phyloP scores from a whole-genome alignment of 1,284 basidiomycete species.

The Rhodotorula sp. region DNA sequence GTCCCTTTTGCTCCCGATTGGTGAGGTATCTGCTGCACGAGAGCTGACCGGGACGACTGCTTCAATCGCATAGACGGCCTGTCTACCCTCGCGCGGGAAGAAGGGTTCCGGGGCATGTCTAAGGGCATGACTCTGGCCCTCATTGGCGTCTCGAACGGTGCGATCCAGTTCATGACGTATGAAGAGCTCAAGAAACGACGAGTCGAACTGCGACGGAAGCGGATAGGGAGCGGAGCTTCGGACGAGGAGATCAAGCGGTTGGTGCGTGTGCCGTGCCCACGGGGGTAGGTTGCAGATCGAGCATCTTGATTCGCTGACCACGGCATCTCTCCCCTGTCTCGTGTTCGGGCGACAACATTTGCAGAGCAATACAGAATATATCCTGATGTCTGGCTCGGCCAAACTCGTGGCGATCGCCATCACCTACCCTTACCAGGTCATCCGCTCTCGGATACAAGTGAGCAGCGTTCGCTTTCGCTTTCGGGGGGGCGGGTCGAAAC shows the following conservation, averaged over 20 bases:
- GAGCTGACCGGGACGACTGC: no score
- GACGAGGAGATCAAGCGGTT: slow-evolving; percentile 75
- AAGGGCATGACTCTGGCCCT: slow-evolving; percentile 85
- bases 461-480: slow-evolving; percentile 33
- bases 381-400: slow-evolving; percentile 83
- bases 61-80: slow-evolving; percentile 64
- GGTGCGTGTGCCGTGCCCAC: slow-evolving; percentile 51
- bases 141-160: slow-evolving; percentile 91
- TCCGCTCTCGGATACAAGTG: slow-evolving; percentile 90
- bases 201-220: slow-evolving; percentile 59
- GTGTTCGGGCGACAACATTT: no score
- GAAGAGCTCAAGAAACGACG: slow-evolving; percentile 90
- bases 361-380: slow-evolving; percentile 88
- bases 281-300: no score
- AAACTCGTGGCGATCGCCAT: slow-evolving; percentile 79
- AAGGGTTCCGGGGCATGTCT: slow-evolving; percentile 79
- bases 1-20: background rate
- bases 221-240: slow-evolving; percentile 51
- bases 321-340: no score
- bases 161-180: slow-evolving; percentile 93
- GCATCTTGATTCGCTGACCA: no score
- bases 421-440: slow-evolving; percentile 97
- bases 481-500: background rate
- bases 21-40: background rate
- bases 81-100: slow-evolving; percentile 55